phyloP scores from a whole-genome alignment of 176 grass and related monocot species.

The Juncus effusus region DNA sequence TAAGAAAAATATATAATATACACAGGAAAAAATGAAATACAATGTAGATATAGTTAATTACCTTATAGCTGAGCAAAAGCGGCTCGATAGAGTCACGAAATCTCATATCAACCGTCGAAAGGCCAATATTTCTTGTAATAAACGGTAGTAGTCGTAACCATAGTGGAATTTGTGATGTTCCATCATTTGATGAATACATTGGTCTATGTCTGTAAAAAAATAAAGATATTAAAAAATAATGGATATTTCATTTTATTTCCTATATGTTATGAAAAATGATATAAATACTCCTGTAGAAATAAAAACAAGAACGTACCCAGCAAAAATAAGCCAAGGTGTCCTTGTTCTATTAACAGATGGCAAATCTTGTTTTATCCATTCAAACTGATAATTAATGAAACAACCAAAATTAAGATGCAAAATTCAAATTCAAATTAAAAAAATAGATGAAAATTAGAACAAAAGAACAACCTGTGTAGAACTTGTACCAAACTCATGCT shows the following conservation, averaged over 20 bases:
- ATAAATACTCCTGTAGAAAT: too few relatives aligned
- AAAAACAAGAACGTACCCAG: constrained; percentile 37
- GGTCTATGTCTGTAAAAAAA: constrained; percentile 51
- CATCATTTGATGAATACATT: constrained; percentile 51
- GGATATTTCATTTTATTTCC: not conserved
- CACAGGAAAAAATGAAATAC: not conserved
- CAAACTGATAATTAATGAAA: constrained; percentile 25
- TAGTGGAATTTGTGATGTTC: constrained; percentile 8
- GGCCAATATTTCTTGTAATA: not conserved
- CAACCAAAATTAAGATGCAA: constrained; percentile 1
- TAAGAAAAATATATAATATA: constrained; percentile 5
- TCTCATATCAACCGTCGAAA: constrained; percentile 18
- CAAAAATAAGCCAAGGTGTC: constrained; percentile 68
- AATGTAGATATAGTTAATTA: constrained; percentile 24
- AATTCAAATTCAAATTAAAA: not conserved
- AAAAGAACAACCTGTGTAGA: constrained; percentile 43
- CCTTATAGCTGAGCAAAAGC: constrained; percentile 44
- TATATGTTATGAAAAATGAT: too few relatives aligned
- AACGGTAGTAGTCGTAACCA: too few relatives aligned
- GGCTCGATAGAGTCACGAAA: constrained; percentile 58
- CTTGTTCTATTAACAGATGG: constrained; percentile 44
- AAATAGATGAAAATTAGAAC: not conserved
- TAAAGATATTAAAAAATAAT: not conserved
- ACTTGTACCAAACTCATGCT: constrained; percentile 47
- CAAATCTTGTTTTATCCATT: constrained; percentile 52